A percentile compares a stretch with the other conserved stretches of the same genome.
These are phyloP conservation scores for Hura crepitans DNA, from an alignment of 441 rosid species.

Conservation along the genomic window DNA sequence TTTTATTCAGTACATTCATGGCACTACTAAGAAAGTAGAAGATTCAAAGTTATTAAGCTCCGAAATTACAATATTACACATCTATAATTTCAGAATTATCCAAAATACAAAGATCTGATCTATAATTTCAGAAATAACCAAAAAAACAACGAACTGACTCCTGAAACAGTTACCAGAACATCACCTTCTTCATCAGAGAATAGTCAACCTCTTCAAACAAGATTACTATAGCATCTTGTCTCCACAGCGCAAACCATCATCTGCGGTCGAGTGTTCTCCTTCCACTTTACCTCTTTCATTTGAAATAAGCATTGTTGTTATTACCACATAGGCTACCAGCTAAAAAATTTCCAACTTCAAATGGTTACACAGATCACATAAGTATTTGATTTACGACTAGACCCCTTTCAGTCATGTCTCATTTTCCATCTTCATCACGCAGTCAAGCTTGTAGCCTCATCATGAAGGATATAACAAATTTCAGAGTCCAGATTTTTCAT, in stretches of 20 bases:
- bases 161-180: background rate
- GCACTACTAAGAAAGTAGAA: background rate
- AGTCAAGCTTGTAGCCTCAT: slow-evolving; percentile 6
- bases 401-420: background rate
- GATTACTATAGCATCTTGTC: background rate
- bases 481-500: background rate
- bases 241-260: slow-evolving; percentile 10
- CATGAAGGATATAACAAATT: background rate
- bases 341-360: slow-evolving; percentile 7
- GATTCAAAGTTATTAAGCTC: background rate
- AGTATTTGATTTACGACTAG: background rate
- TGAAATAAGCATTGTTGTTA: background rate
- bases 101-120: too few relatives aligned
- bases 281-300: background rate
- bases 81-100: background rate
- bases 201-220: background rate
- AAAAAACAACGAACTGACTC: background rate
- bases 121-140: background rate
- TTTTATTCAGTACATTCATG: background rate
- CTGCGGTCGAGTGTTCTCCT: background rate
- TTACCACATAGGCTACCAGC: background rate
- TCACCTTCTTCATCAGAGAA: background rate
- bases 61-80: background rate
- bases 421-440: background rate
- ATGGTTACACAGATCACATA: background rate